Base-by-base conservation (phyloP, 2,329 filamentous ascomycete species). In the Cytospora piceicola region DNA sequence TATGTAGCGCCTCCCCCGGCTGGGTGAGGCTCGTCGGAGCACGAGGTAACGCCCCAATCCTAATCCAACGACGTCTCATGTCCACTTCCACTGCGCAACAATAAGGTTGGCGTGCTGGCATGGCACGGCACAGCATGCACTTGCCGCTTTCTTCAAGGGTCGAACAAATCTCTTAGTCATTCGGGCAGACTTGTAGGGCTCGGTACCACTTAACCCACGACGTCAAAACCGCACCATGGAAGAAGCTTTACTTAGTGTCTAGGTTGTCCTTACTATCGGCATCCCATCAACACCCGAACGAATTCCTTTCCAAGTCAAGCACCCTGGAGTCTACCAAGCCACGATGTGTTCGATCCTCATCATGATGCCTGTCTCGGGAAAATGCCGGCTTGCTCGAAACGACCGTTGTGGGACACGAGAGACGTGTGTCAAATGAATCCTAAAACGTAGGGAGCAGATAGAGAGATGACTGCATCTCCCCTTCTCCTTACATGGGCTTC, bases 401-500 rank as follows among this genome's bases (percentile, higher is more conserved):
- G 46, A 22, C 62, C 62, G 53, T 34, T 49, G 46, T 54, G 65
- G 66, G 66, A 67, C 66, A 67, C 66, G 66, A 67, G 66, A 67
- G 65, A 65, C 64, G 66, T 46, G 63, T 61, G 66, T 67, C 65
- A 65, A 63, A 67, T 65, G 46, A 39, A 20, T 30, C 65, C 59
- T 54, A 59, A 59, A 57, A 24, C 27, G 56, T 58, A 56, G 58
- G 46, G 24, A 65, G 32, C 39, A 51, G 61, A 51, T 22, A 56
- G n/a, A 32, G 53, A 49, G 12, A 49, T 32, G 34, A 54, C 60
- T 36, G 49, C 60, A 42, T 36, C 15, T 29, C 61, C 32, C 61
- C 42, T 63, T 39, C 61, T 57, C 61, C 61, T 57, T 52, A 30
- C 27, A 53, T 52, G 54, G 61, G 60, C 36, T 17, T 17, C 27